These are phyloP conservation scores for Rhizopus stolonifer DNA, from an alignment of 371 early-diverging fungal genomes.

Conservation along the genomic window DNA sequence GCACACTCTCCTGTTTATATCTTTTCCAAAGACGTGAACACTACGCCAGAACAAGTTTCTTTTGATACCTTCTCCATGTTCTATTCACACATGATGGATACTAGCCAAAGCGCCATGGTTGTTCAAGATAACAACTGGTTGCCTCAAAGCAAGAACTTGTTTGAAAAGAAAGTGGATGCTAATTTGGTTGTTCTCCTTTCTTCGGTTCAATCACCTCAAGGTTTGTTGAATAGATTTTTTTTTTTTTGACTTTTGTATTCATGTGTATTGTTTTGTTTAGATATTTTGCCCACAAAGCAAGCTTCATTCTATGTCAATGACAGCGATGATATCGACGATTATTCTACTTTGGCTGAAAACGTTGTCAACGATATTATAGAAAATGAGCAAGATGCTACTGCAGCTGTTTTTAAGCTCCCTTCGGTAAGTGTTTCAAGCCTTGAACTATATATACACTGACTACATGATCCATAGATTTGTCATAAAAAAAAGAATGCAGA, in stretches of 20 bases:
- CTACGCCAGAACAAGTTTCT: slow-evolving; percentile 10
- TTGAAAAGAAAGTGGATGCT: slow-evolving; percentile 23
- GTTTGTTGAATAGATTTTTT: too few species aligned
- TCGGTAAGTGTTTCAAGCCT: not conserved
- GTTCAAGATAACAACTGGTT: slow-evolving; percentile 14
- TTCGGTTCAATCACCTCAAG: slow-evolving; percentile 19
- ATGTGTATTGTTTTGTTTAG: slow-evolving; percentile 10
- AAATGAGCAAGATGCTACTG: slow-evolving; percentile 10
- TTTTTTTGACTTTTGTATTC: too few species aligned
- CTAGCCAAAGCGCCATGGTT: slow-evolving; percentile 13
- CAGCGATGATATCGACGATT: slow-evolving; percentile 31
- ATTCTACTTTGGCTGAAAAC: slow-evolving; percentile 26
- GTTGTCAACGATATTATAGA: slow-evolving; percentile 18
- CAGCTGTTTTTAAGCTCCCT: slow-evolving; percentile 6
- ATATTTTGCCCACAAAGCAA: slow-evolving; percentile 21
- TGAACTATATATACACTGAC: not conserved
- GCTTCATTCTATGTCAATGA: slow-evolving; percentile 37
- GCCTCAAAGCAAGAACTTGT: slow-evolving; percentile 9
- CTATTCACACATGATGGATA: slow-evolving; percentile 32
- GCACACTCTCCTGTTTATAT: slow-evolving; percentile 30
- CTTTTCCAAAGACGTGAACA: slow-evolving; percentile 7
- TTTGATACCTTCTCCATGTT: slow-evolving; percentile 24
- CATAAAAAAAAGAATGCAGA: not conserved
- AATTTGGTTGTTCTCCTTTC: slow-evolving; percentile 23
- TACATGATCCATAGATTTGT: not conserved